phyloP scores from a whole-genome alignment of 2,329 filamentous ascomycete species.

The Meredithiella fracta region DNA sequence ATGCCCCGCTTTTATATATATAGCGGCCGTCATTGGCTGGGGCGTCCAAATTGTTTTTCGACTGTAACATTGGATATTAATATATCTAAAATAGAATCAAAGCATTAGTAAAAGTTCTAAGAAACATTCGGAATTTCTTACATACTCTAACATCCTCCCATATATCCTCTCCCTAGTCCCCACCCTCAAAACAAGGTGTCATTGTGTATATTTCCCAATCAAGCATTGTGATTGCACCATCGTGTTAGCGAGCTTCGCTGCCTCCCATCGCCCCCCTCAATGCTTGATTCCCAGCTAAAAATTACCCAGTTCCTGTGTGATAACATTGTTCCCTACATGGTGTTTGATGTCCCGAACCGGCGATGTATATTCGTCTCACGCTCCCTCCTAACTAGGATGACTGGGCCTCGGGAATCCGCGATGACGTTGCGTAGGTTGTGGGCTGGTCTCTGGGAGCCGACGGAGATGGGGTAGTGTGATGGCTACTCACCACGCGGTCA shows the following conservation, averaged over 20 bases:
- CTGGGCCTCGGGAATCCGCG: background rate
- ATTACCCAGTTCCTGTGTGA: background rate
- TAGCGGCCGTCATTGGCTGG: too few relatives aligned
- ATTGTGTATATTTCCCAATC: background rate
- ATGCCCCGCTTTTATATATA: background rate
- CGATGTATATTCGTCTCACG: too few relatives aligned
- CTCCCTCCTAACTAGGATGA: background rate
- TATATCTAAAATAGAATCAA: too few relatives aligned
- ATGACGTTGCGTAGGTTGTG: background rate
- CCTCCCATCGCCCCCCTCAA: too few relatives aligned
- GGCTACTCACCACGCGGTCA: background rate
- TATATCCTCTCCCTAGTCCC: too few relatives aligned
- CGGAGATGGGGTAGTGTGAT: background rate
- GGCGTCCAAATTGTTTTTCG: background rate
- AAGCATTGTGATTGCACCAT: background rate
- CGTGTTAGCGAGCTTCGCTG: background rate
- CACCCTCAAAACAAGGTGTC: too few relatives aligned
- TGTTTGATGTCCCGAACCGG: background rate
- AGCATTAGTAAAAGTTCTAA: too few relatives aligned
- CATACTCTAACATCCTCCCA: too few relatives aligned
- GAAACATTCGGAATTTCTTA: too few relatives aligned
- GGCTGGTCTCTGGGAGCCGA: background rate
- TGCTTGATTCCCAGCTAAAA: background rate
- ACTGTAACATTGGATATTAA: background rate
- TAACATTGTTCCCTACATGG: background rate